Evolutionary conservation across 1,284 basidiomycete species (phyloP), one percentile per base, ranked within the genome.

Genomic region (Entoloma clypeatum): DNA sequence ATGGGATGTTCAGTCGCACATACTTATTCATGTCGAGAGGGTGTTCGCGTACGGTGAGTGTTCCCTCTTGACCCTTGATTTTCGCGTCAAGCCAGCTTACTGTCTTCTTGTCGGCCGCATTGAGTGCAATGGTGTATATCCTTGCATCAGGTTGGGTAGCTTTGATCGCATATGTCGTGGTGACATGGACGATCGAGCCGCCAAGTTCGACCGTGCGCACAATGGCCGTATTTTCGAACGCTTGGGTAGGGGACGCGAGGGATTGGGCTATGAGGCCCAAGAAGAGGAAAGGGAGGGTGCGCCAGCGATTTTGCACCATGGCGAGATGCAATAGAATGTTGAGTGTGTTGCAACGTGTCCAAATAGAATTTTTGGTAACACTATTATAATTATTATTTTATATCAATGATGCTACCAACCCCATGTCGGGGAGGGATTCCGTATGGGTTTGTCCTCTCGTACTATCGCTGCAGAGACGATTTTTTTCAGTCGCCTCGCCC

Each of bases 121-220:
- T 72, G 14, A 95, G 67, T 5, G 86, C 79, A 48, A 94, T 65
- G 32, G 81, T 77, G 59, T 92, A 92, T 26, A 75, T 66, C 27
- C 71, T 73, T 7, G 80, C 74, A 33, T 68, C 73, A 48, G 79
- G 67, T 48, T 78, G 73, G 19, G 86, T 71, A 34, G 86, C 77
- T 62, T 81, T 88, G 59, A 89, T 76, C 13, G 88, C 83, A 65
- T 87, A 95, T 42, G 89, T 88, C 35, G 92, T 94, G 35, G 81
- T 86, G 68, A 92, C 79, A 64, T 85, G 82, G 39, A 90, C 84
- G 18, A 90, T 75, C 21, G 91, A 74, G 45, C 92, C 92, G 28
- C 86, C 90, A 28, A 95, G 83, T 57, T 95, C 92, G 49, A 92
- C 71, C 7, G 85, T 84, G 54, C 90, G 84, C 16, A 91, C 86